phyloP scores from a whole-genome alignment of 2,329 filamentous ascomycete genomes.

The Arthrobotrys musiformis region DNA sequence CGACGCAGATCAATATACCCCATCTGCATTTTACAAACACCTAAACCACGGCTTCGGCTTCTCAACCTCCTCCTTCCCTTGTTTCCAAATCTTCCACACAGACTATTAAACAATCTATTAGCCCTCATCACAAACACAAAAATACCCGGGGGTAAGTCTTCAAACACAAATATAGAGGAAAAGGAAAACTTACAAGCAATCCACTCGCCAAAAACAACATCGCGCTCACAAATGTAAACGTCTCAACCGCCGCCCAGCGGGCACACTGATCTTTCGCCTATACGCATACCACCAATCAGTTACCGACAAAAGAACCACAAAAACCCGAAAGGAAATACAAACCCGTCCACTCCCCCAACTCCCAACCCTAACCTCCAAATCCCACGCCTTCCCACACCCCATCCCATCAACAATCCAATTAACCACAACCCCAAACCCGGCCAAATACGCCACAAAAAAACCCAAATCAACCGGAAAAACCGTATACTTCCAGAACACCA shows the following conservation, averaged over 20 bases:
- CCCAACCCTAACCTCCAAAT: constrained; percentile 37
- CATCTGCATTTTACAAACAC: constrained; percentile 15
- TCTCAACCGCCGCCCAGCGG: constrained; percentile 50
- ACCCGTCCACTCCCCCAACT: constrained; percentile 51
- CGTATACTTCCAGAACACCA: constrained; percentile 49
- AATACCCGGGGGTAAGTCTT: too few species aligned
- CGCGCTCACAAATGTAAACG: constrained; percentile 46
- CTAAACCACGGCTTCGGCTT: constrained; percentile 51
- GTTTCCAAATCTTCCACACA: constrained; percentile 51
- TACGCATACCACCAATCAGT: not conserved
- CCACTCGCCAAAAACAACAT: constrained; percentile 40
- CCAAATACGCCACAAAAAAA: constrained; percentile 41
- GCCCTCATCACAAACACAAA: not conserved
- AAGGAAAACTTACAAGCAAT: constrained; percentile 35
- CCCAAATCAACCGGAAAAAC: constrained; percentile 44
- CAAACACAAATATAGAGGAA: not conserved
- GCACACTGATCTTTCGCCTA: constrained; percentile 51
- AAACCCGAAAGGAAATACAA: not conserved
- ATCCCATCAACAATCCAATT: constrained; percentile 41
- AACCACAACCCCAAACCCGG: constrained; percentile 39
- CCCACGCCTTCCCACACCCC: constrained; percentile 43
- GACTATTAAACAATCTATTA: constrained; percentile 13
- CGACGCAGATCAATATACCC: not conserved
- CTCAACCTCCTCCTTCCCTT: constrained; percentile 28
- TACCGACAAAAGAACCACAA: not conserved